Base-by-base conservation (phyloP, 2,329 filamentous ascomycete species). In the Colletotrichum neosansevieriae region DNA sequence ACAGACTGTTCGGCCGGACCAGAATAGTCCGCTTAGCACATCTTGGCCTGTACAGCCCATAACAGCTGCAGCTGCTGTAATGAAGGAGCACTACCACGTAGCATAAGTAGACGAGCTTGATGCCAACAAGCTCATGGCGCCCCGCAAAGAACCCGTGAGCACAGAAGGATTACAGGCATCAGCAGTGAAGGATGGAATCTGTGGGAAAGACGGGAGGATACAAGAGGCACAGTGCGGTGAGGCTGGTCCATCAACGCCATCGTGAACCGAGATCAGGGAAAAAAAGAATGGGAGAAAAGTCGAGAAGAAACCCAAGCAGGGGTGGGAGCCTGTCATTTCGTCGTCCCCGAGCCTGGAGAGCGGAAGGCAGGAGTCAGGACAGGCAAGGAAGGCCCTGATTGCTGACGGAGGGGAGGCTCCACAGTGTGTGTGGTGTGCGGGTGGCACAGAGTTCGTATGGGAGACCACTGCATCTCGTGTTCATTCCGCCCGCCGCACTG, bases 391-490 rank as follows among this genome's bases (percentile, higher is more conserved):
- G 51, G 17, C 34, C 47, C 21, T 59, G 24, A 45, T 49, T 29
- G 40, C 50, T 51, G 34, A 51, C 54, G 45, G 54, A 47, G 36
- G 36, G 45, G 36, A 19, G 7, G 24, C 29, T 17, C 34, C 44
- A 58, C 61, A 58, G 54, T 57, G 34, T 62, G 44, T 67, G 64
- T 40, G 29, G 24, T 49, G 24, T 63, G 29, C 51, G 42, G 17
- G 44, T 57, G 51, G 67, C 63, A 69, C 63, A 71, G 40, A 69
- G 63, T 69, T 71, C 70, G 69, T 71, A 71, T 71, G 58, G 19
- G 36, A 32, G 19, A 36, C 45, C 47, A 19, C 10, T 71, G 50
- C 70, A 58, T 24, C 40, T 47, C 21, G 17, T 56, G 64, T 56
- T 49, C 36, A 6, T 70, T 4, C 19, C 21, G 69, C 50, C 61